phyloP scores from a whole-genome alignment of 106 monocot genomes.

The Dioscorea zingiberensis region DNA sequence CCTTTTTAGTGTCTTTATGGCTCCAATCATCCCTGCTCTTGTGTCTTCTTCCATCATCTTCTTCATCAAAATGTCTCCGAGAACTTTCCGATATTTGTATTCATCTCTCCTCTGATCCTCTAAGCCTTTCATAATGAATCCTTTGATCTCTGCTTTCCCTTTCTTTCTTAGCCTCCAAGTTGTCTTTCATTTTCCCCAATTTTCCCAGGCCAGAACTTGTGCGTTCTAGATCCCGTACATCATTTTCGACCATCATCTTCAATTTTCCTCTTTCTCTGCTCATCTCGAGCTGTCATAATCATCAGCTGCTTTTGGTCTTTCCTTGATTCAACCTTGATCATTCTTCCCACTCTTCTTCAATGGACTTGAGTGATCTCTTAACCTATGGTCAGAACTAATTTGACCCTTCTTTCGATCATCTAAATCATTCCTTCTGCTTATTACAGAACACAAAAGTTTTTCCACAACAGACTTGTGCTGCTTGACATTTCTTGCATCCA shows the following conservation, averaged over 20 bases:
- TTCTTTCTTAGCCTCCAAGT: background rate
- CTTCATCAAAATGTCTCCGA: background rate
- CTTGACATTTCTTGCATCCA: background rate
- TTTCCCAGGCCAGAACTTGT: constrained; percentile 6
- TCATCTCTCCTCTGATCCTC: background rate
- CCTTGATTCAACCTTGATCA: too few species aligned
- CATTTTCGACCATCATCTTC: constrained; percentile 5
- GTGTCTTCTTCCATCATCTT: constrained; percentile 5
- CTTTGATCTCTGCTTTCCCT: constrained; percentile 2
- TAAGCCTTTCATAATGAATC: background rate
- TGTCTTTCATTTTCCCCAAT: constrained; percentile 6
- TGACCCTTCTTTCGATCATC: background rate
- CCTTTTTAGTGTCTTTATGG: constrained; percentile 14
- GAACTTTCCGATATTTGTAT: background rate
- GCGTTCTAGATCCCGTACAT: background rate
- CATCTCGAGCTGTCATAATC: background rate
- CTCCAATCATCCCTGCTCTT: constrained; percentile 6
- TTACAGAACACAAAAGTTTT: background rate
- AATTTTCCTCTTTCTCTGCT: constrained; percentile 5
- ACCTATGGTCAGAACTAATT: background rate
- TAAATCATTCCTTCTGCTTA: background rate
- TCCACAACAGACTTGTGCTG: background rate
- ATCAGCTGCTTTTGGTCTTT: too few species aligned
- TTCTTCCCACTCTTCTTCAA: too few species aligned
- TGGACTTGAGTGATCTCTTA: background rate